phyloP scores from a whole-genome alignment of 2,329 filamentous ascomycete genomes.

The Exophiala aquamarina region DNA sequence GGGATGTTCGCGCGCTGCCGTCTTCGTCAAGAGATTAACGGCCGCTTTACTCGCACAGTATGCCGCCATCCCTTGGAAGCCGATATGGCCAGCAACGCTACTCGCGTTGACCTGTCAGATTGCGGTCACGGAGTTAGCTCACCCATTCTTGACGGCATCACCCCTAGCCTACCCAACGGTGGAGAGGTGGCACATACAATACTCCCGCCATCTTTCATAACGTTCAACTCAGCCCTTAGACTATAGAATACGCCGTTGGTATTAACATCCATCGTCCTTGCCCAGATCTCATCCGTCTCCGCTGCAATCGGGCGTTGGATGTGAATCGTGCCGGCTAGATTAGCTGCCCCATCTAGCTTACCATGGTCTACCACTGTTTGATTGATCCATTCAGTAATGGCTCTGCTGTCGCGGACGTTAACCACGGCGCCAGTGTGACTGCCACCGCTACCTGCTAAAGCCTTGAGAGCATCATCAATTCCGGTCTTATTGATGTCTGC shows the following conservation, averaged over 20 bases:
- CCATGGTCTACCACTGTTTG: not conserved
- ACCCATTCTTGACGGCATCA: too few relatives aligned
- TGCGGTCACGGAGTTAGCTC: too few relatives aligned
- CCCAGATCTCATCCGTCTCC: conserved; percentile 4
- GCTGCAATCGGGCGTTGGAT: conserved; percentile 39
- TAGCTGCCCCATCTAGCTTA: not conserved
- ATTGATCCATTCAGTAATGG: not conserved
- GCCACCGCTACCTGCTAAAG: conserved; percentile 11
- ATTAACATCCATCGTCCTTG: conserved; percentile 35
- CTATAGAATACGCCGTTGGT: conserved; percentile 40
- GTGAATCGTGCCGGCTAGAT: conserved; percentile 37
- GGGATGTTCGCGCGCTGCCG: conserved; percentile 33
- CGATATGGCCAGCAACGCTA: conserved; percentile 37
- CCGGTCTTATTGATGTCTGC: conserved; percentile 37
- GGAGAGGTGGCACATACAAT: too few relatives aligned
- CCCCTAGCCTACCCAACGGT: too few relatives aligned
- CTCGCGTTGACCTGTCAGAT: conserved; percentile 26
- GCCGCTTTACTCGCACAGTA: conserved; percentile 45
- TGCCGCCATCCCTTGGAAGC: conserved; percentile 38
- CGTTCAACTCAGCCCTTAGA: conserved; percentile 40
- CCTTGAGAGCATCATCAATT: conserved; percentile 5
- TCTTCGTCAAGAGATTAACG: conserved; percentile 44
- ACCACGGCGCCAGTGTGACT: not conserved
- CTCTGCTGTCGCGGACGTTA: not conserved
- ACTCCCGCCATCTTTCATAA: conserved; percentile 36